Percentiles rank a stretch among this genome's conserved stretches.
These are phyloP conservation scores for Stachybotrys chlorohalonatus DNA, from an alignment of 2,329 filamentous ascomycete genomes.

Conservation along the genomic window DNA sequence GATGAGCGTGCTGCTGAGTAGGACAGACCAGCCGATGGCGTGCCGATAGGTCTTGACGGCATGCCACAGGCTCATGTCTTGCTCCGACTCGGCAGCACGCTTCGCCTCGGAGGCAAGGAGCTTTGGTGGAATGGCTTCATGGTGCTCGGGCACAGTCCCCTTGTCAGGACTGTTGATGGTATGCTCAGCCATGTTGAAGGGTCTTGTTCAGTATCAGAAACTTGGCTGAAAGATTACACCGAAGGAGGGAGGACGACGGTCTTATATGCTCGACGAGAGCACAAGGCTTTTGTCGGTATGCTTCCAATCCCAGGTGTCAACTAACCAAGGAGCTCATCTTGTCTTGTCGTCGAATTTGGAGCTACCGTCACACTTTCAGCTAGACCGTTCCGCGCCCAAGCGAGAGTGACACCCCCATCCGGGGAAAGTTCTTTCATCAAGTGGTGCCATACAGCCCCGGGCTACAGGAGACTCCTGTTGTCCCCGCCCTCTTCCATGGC, in stretches of 20 bases:
- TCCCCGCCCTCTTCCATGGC: background rate
- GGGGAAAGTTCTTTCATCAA: background rate
- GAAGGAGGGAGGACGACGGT: background rate
- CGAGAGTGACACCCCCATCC: background rate
- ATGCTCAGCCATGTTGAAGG: slow-evolving; percentile 13
- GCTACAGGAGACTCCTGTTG: slow-evolving; percentile 2
- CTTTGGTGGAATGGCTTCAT: slow-evolving; percentile 13
- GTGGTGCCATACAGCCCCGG: background rate
- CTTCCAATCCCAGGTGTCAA: background rate
- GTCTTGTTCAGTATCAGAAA: background rate
- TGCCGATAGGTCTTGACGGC: slow-evolving; percentile 34
- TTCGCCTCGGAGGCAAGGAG: slow-evolving; percentile 27
- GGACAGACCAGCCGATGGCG: slow-evolving; percentile 37
- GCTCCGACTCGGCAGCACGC: slow-evolving; percentile 29
- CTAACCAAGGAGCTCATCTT: background rate
- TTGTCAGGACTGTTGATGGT: slow-evolving; percentile 7
- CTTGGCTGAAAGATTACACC: background rate
- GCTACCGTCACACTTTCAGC: background rate
- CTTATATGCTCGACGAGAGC: background rate
- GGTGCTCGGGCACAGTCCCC: slow-evolving; percentile 12
- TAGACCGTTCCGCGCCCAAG: background rate
- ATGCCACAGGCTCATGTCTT: slow-evolving; percentile 28
- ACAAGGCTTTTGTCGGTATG: background rate
- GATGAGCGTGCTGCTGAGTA: slow-evolving; percentile 35
- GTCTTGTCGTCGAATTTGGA: background rate